Conservation (phyloP, 805 yeast genomes). For the Saturnispora galanensis region DNA sequence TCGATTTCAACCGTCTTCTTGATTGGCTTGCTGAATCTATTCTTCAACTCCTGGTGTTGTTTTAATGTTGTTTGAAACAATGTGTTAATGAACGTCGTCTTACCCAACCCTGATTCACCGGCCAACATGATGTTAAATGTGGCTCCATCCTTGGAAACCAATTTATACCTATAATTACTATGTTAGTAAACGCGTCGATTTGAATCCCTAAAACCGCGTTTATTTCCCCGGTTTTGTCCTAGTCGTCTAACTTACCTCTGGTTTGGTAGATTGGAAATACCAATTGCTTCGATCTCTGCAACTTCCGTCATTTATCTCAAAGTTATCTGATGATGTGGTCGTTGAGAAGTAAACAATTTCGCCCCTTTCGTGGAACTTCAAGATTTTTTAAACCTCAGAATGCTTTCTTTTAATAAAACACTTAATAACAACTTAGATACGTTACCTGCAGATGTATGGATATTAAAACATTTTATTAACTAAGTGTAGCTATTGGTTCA, state of each 20-base stretch:
- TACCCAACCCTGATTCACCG: conserved; percentile 89
- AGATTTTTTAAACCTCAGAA: too few relatives aligned
- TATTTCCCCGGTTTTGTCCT: not conserved
- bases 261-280: conserved; percentile 64
- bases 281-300: conserved; percentile 42
- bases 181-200: conserved; percentile 6
- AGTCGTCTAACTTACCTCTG: conserved; percentile 44
- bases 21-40: conserved; percentile 48
- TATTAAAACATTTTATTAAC: too few relatives aligned
- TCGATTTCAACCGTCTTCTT: conserved; percentile 71
- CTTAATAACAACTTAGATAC: too few relatives aligned
- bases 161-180: conserved; percentile 43
- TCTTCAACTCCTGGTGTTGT: conserved; percentile 44
- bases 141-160: conserved; percentile 67
- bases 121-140: conserved; percentile 74
- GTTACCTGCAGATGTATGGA: too few relatives aligned
- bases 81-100: conserved; percentile 84
- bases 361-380: too few relatives aligned
- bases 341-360: not conserved
- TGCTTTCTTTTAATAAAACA: too few relatives aligned
- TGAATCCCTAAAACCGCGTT: not conserved
- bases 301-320: conserved; percentile 18
- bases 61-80: conserved; percentile 68
- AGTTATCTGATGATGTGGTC: not conserved
- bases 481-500: too few relatives aligned